Percentiles rank a stretch among this genome's conserved stretches.
These are phyloP conservation scores for Saccharomyces hybrid DNA, from an alignment of 1,139 yeast species.

Conservation along the genomic window DNA sequence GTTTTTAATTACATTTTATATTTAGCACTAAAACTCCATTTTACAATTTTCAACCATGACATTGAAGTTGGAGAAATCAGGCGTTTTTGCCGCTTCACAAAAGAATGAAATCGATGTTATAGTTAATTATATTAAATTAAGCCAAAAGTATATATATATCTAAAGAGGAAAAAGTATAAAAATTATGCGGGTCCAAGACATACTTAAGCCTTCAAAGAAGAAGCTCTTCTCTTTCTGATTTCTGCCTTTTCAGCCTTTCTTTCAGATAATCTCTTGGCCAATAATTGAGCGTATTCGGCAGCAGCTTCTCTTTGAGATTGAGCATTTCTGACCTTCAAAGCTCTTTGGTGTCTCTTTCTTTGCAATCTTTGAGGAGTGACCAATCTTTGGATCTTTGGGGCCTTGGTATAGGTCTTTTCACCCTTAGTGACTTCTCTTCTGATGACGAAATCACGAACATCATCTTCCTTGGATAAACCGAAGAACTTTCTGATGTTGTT, in stretches of 20 bases:
- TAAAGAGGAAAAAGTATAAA: conserved; percentile 6
- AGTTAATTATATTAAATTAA: conserved; percentile 9
- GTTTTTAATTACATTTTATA: background rate
- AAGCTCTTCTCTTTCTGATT: conserved; percentile 98
- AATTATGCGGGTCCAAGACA: no score
- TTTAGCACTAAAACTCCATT: background rate
- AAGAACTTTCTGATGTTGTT: conserved; percentile 99
- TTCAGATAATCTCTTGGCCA: conserved; percentile 97
- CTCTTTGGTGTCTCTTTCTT: conserved; percentile 97
- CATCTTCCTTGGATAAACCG: conserved; percentile 96
- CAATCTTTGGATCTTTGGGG: conserved; percentile 99
- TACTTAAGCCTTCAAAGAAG: conserved; percentile 40
- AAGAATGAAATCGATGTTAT: background rate
- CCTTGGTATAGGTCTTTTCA: conserved; percentile 98
- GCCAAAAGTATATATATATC: conserved; percentile 12
- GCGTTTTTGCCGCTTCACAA: background rate
- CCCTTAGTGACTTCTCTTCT: conserved; percentile 98
- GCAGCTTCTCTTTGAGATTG: conserved; percentile 99
- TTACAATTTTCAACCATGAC: background rate
- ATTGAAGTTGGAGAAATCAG: background rate
- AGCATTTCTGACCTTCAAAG: conserved; percentile 93
- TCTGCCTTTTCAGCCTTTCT: conserved; percentile 98
- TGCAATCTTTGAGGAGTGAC: conserved; percentile 98
- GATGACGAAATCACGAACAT: conserved; percentile 89
- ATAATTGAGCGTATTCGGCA: conserved; percentile 98